phyloP scores from a whole-genome alignment of 2,329 filamentous ascomycete species.

The Scopulariopsis brevicaulis region DNA sequence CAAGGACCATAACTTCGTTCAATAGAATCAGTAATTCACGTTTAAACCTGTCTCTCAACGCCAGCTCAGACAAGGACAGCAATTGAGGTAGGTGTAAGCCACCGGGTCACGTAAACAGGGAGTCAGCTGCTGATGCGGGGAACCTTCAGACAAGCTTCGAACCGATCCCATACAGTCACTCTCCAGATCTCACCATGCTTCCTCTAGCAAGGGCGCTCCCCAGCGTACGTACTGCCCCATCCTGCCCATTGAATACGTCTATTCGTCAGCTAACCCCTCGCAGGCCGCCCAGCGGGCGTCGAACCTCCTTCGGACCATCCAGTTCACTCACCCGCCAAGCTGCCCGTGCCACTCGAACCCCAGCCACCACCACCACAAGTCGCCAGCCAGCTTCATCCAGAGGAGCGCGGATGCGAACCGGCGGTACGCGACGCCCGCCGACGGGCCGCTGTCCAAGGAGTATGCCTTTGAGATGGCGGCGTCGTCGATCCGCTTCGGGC shows the following conservation, averaged over 20 bases:
- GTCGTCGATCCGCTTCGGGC: constrained; percentile 86
- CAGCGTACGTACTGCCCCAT: constrained; percentile 1
- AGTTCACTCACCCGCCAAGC: constrained; percentile 75
- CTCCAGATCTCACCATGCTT: background rate
- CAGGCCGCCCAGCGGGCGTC: constrained; percentile 53
- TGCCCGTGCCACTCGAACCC: constrained; percentile 94
- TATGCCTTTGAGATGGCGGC: constrained; percentile 99
- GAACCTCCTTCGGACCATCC: constrained; percentile 75
- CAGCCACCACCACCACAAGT: constrained; percentile 50
- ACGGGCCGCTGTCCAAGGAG: constrained; percentile 48
- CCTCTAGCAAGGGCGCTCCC: constrained; percentile 1
- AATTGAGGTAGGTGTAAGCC: background rate
- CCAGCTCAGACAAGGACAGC: background rate
- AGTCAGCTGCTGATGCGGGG: background rate
- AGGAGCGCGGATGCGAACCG: constrained; percentile 26
- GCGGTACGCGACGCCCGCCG: constrained; percentile 61
- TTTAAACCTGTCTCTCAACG: background rate
- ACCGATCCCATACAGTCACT: background rate
- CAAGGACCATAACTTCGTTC: too few species aligned
- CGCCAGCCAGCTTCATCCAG: constrained; percentile 38
- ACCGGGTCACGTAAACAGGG: background rate
- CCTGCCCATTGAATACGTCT: background rate
- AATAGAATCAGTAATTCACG: too few species aligned
- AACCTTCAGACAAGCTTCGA: background rate
- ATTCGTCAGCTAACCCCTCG: constrained; percentile 1